Conservation (phyloP, 768 basidiomycete genomes). For the Cystobasidium ongulense region DNA sequence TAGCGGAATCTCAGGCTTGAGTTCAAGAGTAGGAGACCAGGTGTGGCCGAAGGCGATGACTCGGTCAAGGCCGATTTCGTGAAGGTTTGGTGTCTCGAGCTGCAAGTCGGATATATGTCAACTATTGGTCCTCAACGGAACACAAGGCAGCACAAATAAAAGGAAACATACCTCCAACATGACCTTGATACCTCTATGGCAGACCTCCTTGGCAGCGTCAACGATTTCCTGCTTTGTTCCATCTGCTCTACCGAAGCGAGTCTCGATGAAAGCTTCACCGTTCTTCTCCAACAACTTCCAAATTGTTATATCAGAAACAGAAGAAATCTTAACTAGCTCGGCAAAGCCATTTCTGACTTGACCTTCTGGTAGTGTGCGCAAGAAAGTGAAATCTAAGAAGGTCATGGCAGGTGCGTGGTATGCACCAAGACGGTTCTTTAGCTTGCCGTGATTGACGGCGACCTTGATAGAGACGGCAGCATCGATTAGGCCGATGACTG, state of each 20-base stretch:
- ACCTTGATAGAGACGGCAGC: constrained; percentile 47
- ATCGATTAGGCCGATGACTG: constrained; percentile 47
- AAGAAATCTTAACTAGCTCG: constrained; percentile 47
- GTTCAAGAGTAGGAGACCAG: constrained; percentile 45
- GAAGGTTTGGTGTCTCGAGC: constrained; percentile 47
- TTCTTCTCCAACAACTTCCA: constrained; percentile 46
- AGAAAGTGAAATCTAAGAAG: constrained; percentile 46
- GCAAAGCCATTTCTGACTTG: constrained; percentile 47
- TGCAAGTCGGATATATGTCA: neutral
- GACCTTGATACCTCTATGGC: constrained; percentile 45
- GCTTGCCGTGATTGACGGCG: constrained; percentile 46
- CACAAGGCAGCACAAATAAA: too few relatives aligned
- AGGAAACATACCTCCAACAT: constrained; percentile 42
- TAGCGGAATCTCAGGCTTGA: constrained; percentile 45
- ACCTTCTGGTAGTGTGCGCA: constrained; percentile 45
- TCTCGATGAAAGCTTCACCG: constrained; percentile 45
- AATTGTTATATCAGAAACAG: constrained; percentile 44
- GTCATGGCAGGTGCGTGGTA: constrained; percentile 47
- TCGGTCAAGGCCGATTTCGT: constrained; percentile 47
- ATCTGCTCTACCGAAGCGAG: constrained; percentile 45
- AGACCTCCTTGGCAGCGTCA: constrained; percentile 43
- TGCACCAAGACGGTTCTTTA: constrained; percentile 47
- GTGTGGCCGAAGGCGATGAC: constrained; percentile 47
- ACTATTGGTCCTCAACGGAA: too few relatives aligned
- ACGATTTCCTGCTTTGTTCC: constrained; percentile 40